Evolutionary conservation across 1,139 yeast species (phyloP).

Genomic region (Kurtzmaniella quercitrusa): DNA sequence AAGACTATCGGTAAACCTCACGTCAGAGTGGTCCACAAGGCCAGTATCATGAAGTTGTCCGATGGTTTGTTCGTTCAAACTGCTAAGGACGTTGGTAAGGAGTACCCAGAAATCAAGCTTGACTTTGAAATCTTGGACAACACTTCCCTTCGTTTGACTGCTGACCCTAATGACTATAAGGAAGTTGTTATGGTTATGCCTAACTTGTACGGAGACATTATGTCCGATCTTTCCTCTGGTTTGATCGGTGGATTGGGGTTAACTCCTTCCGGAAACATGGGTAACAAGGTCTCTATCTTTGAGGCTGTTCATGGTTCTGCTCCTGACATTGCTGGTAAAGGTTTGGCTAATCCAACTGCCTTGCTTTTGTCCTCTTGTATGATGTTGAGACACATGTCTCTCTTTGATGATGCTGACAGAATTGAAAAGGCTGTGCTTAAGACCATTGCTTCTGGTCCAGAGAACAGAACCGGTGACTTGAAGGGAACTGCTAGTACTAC

Average conservation of each 20-base stretch:
- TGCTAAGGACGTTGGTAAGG: constrained; percentile 84
- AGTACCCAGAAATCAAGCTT: constrained; percentile 85
- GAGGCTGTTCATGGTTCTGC: constrained; percentile 99
- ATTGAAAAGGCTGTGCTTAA: constrained; percentile 86
- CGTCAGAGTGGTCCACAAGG: constrained; percentile 95
- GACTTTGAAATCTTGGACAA: constrained; percentile 89
- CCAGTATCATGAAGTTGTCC: constrained; percentile 95
- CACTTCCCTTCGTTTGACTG: constrained; percentile 86
- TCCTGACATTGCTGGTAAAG: constrained; percentile 97
- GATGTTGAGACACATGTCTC: constrained; percentile 99
- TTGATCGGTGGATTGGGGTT: constrained; percentile 97
- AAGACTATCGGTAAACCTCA: constrained; percentile 83
- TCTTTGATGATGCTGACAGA: constrained; percentile 71
- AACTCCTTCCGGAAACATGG: constrained; percentile 99
- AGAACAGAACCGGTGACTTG: constrained; percentile 90
- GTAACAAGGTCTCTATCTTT: constrained; percentile 93
- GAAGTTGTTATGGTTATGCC: constrained; percentile 97
- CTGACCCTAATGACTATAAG: constrained; percentile 80
- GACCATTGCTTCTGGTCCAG: constrained; percentile 93
- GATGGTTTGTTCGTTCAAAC: constrained; percentile 95
- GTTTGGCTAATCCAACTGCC: constrained; percentile 98
- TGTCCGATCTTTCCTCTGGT: constrained; percentile 96
- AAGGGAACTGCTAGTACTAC: constrained; percentile 87
- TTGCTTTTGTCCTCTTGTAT: constrained; percentile 89
- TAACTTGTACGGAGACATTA: constrained; percentile 96